phyloP scores from a whole-genome alignment of 2,329 filamentous ascomycete species.

The Ophioceras dolichostomum region DNA sequence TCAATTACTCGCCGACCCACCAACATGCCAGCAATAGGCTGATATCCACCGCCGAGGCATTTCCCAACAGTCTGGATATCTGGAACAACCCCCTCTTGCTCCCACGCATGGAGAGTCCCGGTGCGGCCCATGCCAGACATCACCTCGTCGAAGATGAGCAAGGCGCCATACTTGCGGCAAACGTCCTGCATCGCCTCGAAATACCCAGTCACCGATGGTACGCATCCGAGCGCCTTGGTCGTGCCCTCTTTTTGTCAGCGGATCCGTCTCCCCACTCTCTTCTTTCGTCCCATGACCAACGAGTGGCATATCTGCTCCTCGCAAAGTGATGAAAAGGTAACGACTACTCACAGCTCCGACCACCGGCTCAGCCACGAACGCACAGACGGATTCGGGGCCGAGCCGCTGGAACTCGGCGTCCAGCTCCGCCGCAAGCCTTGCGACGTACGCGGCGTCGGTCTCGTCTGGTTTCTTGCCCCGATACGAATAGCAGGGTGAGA shows the following conservation, averaged over 20 bases:
- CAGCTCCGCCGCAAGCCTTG: constrained; percentile 48
- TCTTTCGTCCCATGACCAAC: too few relatives aligned
- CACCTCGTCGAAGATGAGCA: constrained; percentile 48
- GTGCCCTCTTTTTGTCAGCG: not conserved
- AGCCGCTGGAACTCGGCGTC: constrained; percentile 53
- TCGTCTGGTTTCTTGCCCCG: constrained; percentile 39
- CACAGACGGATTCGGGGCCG: constrained; percentile 54
- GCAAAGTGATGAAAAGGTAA: too few relatives aligned
- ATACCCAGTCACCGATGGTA: constrained; percentile 38
- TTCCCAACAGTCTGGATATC: constrained; percentile 55
- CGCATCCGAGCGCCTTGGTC: constrained; percentile 34
- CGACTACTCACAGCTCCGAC: constrained; percentile 51
- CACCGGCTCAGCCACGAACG: constrained; percentile 62
- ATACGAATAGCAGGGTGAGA: constrained; percentile 58
- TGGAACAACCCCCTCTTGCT: constrained; percentile 43
- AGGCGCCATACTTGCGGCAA: constrained; percentile 40
- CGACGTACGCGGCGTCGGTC: constrained; percentile 45
- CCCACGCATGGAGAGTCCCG: constrained; percentile 50
- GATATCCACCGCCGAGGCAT: constrained; percentile 48
- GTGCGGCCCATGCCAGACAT: constrained; percentile 58
- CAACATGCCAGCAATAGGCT: constrained; percentile 46
- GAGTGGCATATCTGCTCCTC: too few relatives aligned
- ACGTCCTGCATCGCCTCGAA: constrained; percentile 38
- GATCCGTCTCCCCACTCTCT: too few relatives aligned
- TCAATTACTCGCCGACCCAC: constrained; percentile 35